A percentile compares a stretch with the other conserved stretches of the same genome.
Conservation (phyloP, 768 basidiomycete species). For the Xerocomellus chrysenteron region DNA sequence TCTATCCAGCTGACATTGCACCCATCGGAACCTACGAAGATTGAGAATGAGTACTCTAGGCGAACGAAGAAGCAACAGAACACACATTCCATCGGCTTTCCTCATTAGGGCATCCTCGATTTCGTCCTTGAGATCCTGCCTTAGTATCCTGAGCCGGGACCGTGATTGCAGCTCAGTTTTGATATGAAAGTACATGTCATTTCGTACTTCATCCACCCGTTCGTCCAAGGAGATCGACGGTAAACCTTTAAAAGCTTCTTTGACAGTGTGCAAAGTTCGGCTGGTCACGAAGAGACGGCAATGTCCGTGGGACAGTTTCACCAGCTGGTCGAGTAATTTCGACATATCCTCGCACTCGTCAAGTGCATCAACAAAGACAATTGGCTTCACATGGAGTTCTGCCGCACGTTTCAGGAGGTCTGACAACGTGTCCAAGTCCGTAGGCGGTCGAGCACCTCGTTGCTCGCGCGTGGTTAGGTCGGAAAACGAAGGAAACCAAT, state of each 20-base stretch:
- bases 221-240: not conserved
- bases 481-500: not conserved
- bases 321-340: not conserved
- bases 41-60: too few species aligned
- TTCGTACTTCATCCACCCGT: not conserved
- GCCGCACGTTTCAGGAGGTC: not conserved
- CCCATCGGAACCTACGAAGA: not conserved
- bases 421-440: not conserved
- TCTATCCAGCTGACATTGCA: not conserved
- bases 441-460: not conserved
- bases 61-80: not conserved
- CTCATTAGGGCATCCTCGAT: not conserved
- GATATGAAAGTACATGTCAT: too few species aligned
- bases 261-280: not conserved
- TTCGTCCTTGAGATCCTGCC: not conserved
- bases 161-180: too few species aligned
- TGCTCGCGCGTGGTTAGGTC: constrained; percentile 3
- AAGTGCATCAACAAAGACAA: constrained; percentile 11
- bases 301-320: not conserved
- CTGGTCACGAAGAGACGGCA: constrained; percentile 7
- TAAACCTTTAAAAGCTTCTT: not conserved
- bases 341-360: constrained; percentile 8
- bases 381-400: not conserved
- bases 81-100: not conserved
- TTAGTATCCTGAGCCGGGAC: not conserved